Evolutionary conservation across 2,329 filamentous ascomycete species (phyloP), one percentile per base, ranked within the genome.

Genomic region (Colletotrichum noveboracense): DNA sequence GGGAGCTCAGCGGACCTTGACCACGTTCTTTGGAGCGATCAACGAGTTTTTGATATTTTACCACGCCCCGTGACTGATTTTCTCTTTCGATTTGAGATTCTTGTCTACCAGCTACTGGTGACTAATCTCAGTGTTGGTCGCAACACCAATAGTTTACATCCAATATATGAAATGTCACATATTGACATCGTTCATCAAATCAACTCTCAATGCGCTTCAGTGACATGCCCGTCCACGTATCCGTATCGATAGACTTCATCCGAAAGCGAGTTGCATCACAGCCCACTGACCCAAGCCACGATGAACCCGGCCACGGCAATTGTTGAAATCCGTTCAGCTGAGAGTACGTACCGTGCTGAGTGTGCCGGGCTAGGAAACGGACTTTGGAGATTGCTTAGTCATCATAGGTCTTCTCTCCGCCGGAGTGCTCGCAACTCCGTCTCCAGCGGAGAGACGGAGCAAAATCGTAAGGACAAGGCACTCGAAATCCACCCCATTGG

Each of bases 11-110:
- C 76, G 43, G 65, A 71, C 70, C 76, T 65, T 52, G n/a, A 70
- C 67, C 71, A 83, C 80, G 72, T 81, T 83, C 81, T 71, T 82
- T 83, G 76, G 82, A 82, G 80, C 81, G 78, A 76, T 78, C 74
- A 76, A 74, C 77, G 73, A 65, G 18, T 55, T 14, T 56, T 65
- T 73, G 64, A 71, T 52, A 32, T 65, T 68, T 52, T 26, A 38
- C 43, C 58, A 43, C 56, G 64, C 65, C 65, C 43, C 70, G 26
- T 74, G 62, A 65, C 71, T 70, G 28, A 34, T 74, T 61, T 75
- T 75, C 70, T 71, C 65, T 36, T 52, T 70, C 70, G 78, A 66
- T 68, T 74, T 76, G 69, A 68, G 64, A 67, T 34, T 43, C 26
- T 32, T 30, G 28, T 52, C 43, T 16, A 56, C 70, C 60, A 60